These are phyloP conservation scores for Aspergillus fumigatiaffinis DNA, from an alignment of 2,329 filamentous ascomycete genomes.

Conservation along the genomic window DNA sequence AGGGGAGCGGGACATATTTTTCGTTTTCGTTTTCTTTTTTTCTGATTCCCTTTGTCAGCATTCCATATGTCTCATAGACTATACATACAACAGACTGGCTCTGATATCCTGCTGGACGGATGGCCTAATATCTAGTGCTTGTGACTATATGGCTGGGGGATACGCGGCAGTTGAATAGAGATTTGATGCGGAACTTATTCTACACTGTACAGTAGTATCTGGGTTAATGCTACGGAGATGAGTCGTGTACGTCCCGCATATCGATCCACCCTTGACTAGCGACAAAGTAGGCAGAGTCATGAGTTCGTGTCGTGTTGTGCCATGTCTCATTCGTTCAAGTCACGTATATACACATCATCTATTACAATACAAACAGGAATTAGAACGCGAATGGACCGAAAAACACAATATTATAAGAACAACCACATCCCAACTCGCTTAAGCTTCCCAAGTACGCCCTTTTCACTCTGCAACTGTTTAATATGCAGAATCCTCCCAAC, in stretches of 20 bases:
- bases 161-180: no score
- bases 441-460: conserved; percentile 17
- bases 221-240: no score
- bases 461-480: conserved; percentile 9
- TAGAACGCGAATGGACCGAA: neutral
- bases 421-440: conserved; percentile 38
- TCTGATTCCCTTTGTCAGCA: neutral
- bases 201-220: no score
- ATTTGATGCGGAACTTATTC: no score
- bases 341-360: neutral
- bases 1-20: no score
- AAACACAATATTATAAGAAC: conserved; percentile 32
- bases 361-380: neutral
- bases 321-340: no score
- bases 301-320: no score
- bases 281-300: no score
- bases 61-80: neutral
- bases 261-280: no score
- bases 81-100: neutral
- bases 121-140: neutral
- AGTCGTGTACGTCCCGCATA: no score
- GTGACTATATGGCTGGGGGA: neutral
- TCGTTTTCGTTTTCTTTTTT: neutral
- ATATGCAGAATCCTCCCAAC: conserved; percentile 19
- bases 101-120: neutral